phyloP scores from a whole-genome alignment of 108 stramenopile species.

The Epipyxis sp. region DNA sequence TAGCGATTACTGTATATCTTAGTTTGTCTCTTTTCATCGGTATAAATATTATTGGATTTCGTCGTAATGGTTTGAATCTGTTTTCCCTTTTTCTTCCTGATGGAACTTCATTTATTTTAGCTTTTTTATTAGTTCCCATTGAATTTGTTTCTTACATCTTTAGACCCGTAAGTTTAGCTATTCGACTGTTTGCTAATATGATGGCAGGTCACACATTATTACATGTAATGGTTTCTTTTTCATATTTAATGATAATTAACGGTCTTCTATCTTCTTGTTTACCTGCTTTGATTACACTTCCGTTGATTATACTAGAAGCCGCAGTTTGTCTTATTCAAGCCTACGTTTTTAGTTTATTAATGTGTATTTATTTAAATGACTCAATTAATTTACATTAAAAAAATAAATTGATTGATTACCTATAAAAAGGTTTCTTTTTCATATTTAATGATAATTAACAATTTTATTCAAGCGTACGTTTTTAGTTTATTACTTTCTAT shows the following conservation, averaged over 20 bases:
- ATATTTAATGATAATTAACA: too few relatives aligned
- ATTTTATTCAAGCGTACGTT: slow-evolving; percentile 9
- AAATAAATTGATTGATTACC: too few relatives aligned
- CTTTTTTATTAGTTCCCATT: slow-evolving; percentile 31
- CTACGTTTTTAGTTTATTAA: slow-evolving; percentile 19
- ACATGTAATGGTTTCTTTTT: slow-evolving; percentile 19
- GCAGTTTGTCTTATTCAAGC: slow-evolving; percentile 7
- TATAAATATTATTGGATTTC: slow-evolving; percentile 18
- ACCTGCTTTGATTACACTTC: slow-evolving; percentile 14
- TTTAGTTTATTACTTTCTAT: slow-evolving; percentile 25
- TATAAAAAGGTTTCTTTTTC: slow-evolving; percentile 5
- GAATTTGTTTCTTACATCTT: slow-evolving; percentile 29
- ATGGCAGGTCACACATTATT: too few relatives aligned
- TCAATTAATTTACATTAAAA: slow-evolving; percentile 32
- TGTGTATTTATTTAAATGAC: slow-evolving; percentile 30
- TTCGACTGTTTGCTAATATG: too few relatives aligned
- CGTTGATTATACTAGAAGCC: background rate
- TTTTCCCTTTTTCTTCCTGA: slow-evolving; percentile 18
- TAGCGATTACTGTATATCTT: slow-evolving; percentile 3
- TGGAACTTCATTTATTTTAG: slow-evolving; percentile 13
- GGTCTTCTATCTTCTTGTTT: background rate
- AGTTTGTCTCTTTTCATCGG: slow-evolving; percentile 21
- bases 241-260: too few relatives aligned
- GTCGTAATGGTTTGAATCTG: slow-evolving; percentile 7
- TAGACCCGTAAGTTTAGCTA: slow-evolving; percentile 14